Evolutionary conservation across 1,139 yeast species (phyloP).

Genomic region (Diutina sp.): DNA sequence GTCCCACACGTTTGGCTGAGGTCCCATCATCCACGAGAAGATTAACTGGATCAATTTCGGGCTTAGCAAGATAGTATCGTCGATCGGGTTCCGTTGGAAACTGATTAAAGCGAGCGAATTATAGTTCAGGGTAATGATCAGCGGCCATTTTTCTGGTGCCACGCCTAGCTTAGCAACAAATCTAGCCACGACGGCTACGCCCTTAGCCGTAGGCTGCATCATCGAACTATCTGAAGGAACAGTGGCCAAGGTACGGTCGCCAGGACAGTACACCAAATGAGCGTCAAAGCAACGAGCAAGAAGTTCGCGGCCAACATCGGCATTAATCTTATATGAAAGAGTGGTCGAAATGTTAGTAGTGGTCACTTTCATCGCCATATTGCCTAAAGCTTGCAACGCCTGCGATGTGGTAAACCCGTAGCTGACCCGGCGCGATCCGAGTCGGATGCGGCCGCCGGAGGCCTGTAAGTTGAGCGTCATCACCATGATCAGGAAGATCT

Average conservation of each 20-base stretch:
- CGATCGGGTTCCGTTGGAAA: constrained; percentile 52
- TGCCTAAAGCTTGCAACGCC: constrained; percentile 40
- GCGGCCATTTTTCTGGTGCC: constrained; percentile 21
- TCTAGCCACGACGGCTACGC: constrained; percentile 53
- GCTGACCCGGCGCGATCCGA: constrained; percentile 13
- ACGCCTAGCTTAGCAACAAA: constrained; percentile 51
- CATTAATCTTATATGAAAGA: constrained; percentile 45
- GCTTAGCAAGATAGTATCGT: constrained; percentile 56
- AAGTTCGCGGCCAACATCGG: constrained; percentile 36
- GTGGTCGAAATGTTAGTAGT: constrained; percentile 40
- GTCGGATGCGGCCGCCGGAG: neutral
- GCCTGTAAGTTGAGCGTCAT: constrained; percentile 4
- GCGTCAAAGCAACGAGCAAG: constrained; percentile 50
- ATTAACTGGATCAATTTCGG: constrained; percentile 53
- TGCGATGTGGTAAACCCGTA: constrained; percentile 40
- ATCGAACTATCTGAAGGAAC: constrained; percentile 15
- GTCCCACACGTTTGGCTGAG: constrained; percentile 42
- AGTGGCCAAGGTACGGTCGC: constrained; percentile 43
- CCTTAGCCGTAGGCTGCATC: constrained; percentile 88
- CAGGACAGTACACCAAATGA: constrained; percentile 63
- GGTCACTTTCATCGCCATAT: constrained; percentile 35
- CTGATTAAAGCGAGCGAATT: constrained; percentile 63
- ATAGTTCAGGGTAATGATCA: constrained; percentile 37
- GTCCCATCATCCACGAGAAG: constrained; percentile 55
- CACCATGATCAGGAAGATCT: constrained; percentile 6